These are phyloP conservation scores for Eremochloa ophiuroides DNA, from an alignment of 176 grass and related monocot genomes.

Conservation along the genomic window DNA sequence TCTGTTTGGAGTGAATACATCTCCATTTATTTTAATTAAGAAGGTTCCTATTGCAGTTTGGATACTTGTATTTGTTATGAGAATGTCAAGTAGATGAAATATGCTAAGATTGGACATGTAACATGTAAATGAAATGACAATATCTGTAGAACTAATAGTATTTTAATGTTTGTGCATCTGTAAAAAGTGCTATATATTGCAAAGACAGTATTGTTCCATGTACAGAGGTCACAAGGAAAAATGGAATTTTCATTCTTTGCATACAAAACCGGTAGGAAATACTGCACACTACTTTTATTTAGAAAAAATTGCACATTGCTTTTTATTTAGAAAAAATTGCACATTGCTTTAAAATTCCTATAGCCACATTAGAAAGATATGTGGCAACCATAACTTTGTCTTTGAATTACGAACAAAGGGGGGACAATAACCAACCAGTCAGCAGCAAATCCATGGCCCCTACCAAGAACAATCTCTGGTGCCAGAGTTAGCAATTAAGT, in stretches of 20 bases:
- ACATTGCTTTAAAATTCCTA: not conserved
- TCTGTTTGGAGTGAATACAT: not conserved
- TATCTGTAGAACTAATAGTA: not conserved
- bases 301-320: no score
- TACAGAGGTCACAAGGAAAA: no score
- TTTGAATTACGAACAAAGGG: not conserved
- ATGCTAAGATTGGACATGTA: not conserved
- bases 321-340: no score
- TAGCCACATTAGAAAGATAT: not conserved
- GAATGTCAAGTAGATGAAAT: not conserved
- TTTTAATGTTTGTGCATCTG: not conserved
- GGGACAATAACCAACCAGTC: constrained; percentile 55
- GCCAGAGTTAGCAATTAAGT: constrained; percentile 66
- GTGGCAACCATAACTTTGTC: no score
- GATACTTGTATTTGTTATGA: not conserved
- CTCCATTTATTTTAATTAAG: not conserved
- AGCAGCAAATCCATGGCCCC: constrained; percentile 60
- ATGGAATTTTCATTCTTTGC: no score
- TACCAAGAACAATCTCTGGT: constrained; percentile 83
- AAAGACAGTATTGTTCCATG: no score
- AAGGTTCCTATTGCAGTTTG: not conserved
- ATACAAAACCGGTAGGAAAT: not conserved
- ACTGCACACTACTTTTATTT: no score
- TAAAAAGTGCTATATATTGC: no score
- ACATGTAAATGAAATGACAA: no score